phyloP scores from a whole-genome alignment of 257 asterid genomes.

The Solanum sitiens region DNA sequence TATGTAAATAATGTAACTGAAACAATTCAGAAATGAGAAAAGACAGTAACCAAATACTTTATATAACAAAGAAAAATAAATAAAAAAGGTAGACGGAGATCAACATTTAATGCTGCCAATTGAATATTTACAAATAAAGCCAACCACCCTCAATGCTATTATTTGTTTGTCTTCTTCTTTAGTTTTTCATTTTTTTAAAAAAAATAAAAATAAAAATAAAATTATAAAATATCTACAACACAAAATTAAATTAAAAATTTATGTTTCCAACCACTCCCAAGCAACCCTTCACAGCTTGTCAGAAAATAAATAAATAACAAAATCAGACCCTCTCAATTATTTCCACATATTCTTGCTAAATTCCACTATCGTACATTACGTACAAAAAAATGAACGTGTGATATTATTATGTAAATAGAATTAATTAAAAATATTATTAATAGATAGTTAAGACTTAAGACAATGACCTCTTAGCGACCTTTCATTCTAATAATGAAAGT shows the following conservation, averaged over 20 bases:
- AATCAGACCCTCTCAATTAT: neutral
- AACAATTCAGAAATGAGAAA: neutral
- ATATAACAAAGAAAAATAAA: neutral
- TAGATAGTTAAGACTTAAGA: neutral
- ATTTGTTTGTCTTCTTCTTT: neutral
- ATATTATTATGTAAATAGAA: neutral
- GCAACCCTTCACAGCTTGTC: neutral
- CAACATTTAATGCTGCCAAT: neutral
- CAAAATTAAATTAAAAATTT: neutral
- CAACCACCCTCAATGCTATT: neutral
- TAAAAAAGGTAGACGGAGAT: neutral
- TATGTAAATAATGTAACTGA: neutral
- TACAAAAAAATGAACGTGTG: neutral
- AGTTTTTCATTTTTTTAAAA: neutral
- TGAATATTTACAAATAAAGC: neutral
- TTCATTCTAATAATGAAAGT: neutral
- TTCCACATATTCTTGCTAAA: neutral
- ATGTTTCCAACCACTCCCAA: neutral
- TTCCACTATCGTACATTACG: conserved; percentile 5
- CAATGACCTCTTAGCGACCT: neutral
- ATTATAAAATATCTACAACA: neutral
- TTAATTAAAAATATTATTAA: neutral
- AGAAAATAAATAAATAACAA: neutral
- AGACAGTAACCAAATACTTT: neutral
- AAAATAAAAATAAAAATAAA: too few species aligned